Conservation (phyloP, 371 early-diverging fungal species). For the Mycotypha africana region DNA sequence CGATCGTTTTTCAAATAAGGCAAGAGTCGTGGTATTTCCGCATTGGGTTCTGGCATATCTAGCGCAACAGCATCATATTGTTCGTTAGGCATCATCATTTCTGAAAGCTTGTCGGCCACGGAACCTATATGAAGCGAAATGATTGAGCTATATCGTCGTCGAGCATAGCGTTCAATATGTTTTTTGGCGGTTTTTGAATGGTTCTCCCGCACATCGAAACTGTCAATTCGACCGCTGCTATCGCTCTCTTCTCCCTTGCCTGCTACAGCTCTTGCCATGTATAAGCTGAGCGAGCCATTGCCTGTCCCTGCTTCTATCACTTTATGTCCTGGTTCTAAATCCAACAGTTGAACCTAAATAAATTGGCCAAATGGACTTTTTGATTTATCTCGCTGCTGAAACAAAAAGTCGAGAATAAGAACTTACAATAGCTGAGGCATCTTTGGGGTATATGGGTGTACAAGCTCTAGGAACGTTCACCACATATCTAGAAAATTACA, state of each 20-base stretch:
- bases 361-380: neutral
- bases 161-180: slow-evolving; percentile 49
- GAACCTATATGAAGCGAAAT: slow-evolving; percentile 52
- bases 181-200: slow-evolving; percentile 50
- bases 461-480: slow-evolving; percentile 54
- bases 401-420: neutral
- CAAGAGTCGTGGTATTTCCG: slow-evolving; percentile 39
- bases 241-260: slow-evolving; percentile 26
- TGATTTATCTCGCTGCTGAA: neutral
- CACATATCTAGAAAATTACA: slow-evolving; percentile 37
- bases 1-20: slow-evolving; percentile 58
- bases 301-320: slow-evolving; percentile 77
- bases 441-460: slow-evolving; percentile 75
- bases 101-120: slow-evolving; percentile 28
- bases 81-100: slow-evolving; percentile 4
- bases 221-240: slow-evolving; percentile 45
- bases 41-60: slow-evolving; percentile 69
- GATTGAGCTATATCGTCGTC: slow-evolving; percentile 45
- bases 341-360: slow-evolving; percentile 49
- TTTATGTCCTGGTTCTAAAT: slow-evolving; percentile 56
- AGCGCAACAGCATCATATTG: slow-evolving; percentile 61
- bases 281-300: slow-evolving; percentile 65
- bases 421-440: slow-evolving; percentile 59
- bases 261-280: slow-evolving; percentile 58
- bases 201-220: slow-evolving; percentile 54